Conservation (phyloP, 331 rosid species). For the Quercus lobata region DNA sequence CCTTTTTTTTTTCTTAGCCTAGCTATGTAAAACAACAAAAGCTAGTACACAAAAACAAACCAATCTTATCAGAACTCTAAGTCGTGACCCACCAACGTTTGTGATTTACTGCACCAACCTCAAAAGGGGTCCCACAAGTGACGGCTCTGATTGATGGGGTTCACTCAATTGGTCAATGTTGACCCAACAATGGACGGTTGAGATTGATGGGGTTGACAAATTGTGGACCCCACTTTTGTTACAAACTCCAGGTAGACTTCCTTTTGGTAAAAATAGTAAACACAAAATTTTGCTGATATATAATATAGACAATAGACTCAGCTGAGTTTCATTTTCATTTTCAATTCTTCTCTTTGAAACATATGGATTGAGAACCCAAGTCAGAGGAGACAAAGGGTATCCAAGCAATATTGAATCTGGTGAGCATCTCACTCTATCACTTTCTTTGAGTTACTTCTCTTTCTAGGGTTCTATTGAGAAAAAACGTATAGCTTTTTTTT, state of each 20-base stretch:
- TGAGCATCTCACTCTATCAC: constrained; percentile 11
- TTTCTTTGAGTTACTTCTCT: constrained; percentile 16
- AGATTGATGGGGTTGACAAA: constrained; percentile 31
- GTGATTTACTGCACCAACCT: constrained; percentile 9
- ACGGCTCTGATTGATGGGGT: constrained; percentile 19
- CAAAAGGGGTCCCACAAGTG: constrained; percentile 11
- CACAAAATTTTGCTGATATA: constrained; percentile 17
- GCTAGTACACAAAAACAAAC: not conserved
- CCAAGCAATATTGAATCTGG: constrained; percentile 29
- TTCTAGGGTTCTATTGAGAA: constrained; percentile 21
- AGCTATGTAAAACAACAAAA: too few species aligned
- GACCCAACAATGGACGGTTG: constrained; percentile 16
- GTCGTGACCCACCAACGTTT: constrained; percentile 21
- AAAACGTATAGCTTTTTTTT: not conserved
- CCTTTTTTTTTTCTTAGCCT: not conserved
- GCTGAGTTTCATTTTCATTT: not conserved
- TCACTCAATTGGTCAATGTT: not conserved
- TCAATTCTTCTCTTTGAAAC: not conserved
- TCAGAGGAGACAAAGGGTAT: constrained; percentile 16
- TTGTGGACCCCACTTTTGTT: constrained; percentile 8
- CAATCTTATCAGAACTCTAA: not conserved
- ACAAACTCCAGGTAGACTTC: not conserved
- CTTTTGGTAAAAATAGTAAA: not conserved
- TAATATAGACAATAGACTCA: constrained; percentile 26
- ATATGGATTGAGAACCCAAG: constrained; percentile 19